These are phyloP conservation scores for Pontederia crassipes DNA, from an alignment of 176 grass and related monocot species.

Conservation along the genomic window DNA sequence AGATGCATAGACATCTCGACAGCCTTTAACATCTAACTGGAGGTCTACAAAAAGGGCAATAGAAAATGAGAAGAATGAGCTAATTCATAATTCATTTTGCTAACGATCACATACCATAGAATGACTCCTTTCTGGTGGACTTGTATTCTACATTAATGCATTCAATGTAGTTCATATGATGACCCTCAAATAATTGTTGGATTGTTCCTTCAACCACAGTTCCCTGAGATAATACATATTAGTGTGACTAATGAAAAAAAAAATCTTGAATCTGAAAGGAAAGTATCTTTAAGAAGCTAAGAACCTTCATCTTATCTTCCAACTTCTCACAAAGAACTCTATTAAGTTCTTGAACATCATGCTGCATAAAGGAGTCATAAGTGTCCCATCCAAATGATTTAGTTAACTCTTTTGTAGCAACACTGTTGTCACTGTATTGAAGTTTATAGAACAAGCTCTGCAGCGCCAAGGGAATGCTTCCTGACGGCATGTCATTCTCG, in stretches of 20 bases:
- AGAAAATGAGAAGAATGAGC: not conserved
- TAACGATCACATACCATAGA: slow-evolving; percentile 7
- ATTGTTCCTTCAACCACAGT: slow-evolving; percentile 12
- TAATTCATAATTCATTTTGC: not conserved
- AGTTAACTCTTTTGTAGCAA: slow-evolving; percentile 18
- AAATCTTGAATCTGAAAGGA: not conserved
- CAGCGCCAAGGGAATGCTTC: slow-evolving; percentile 17
- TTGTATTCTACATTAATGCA: slow-evolving; percentile 9
- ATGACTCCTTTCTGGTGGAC: slow-evolving; percentile 7
- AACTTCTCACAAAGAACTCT: slow-evolving; percentile 22
- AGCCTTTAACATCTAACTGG: slow-evolving; percentile 20
- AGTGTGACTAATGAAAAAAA: not conserved
- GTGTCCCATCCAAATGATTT: slow-evolving; percentile 19
- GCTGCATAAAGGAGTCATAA: slow-evolving; percentile 17
- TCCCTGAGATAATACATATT: not conserved
- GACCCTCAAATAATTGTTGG: slow-evolving; percentile 6
- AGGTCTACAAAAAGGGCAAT: slow-evolving; percentile 6
- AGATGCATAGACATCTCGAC: slow-evolving; percentile 17
- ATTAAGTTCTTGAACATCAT: slow-evolving; percentile 21
- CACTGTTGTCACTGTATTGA: slow-evolving; percentile 18
- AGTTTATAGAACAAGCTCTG: slow-evolving; percentile 20
- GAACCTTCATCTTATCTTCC: slow-evolving; percentile 21
- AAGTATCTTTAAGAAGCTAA: not conserved
- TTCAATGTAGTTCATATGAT: slow-evolving; percentile 7
- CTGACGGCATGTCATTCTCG: slow-evolving; percentile 18